Conservation (phyloP, 345 rosid genomes). For the Rhizophora mangle region DNA sequence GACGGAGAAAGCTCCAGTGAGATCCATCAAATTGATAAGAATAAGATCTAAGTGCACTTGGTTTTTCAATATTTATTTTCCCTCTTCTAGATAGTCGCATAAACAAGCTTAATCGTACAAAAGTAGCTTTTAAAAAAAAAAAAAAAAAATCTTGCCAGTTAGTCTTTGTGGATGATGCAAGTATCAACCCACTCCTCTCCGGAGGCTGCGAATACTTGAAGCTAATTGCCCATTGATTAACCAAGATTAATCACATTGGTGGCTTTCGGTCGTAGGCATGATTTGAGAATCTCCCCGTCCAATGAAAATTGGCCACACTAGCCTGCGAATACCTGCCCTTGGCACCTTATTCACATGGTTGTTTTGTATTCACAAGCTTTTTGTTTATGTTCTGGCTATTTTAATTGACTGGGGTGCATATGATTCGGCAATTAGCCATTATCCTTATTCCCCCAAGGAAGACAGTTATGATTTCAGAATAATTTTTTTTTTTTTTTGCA, state of each 20-base stretch:
- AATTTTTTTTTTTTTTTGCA: neutral
- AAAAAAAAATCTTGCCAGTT: too few relatives aligned
- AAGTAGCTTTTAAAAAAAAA: neutral
- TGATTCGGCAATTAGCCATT: too few relatives aligned
- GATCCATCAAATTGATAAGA: too few relatives aligned
- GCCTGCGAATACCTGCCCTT: neutral
- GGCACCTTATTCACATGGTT: neutral
- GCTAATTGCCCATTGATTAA: neutral
- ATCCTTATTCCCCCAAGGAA: neutral
- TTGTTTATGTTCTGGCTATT: too few relatives aligned
- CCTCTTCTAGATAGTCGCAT: too few relatives aligned
- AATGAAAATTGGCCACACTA: neutral
- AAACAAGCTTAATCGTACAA: too few relatives aligned
- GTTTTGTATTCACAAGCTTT: too few relatives aligned
- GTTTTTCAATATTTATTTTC: too few relatives aligned
- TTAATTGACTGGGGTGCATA: neutral
- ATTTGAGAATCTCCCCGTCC: neutral
- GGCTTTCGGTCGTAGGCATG: slow-evolving; percentile 10
- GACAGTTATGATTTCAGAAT: neutral
- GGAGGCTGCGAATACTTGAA: neutral
- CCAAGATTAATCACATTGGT: neutral
- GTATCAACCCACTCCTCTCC: too few relatives aligned
- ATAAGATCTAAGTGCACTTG: too few relatives aligned
- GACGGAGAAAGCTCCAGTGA: too few relatives aligned
- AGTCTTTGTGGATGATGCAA: too few relatives aligned